These are phyloP conservation scores for Ceratocystis colombiana DNA, from an alignment of 2,329 filamentous ascomycete genomes.

Conservation along the genomic window DNA sequence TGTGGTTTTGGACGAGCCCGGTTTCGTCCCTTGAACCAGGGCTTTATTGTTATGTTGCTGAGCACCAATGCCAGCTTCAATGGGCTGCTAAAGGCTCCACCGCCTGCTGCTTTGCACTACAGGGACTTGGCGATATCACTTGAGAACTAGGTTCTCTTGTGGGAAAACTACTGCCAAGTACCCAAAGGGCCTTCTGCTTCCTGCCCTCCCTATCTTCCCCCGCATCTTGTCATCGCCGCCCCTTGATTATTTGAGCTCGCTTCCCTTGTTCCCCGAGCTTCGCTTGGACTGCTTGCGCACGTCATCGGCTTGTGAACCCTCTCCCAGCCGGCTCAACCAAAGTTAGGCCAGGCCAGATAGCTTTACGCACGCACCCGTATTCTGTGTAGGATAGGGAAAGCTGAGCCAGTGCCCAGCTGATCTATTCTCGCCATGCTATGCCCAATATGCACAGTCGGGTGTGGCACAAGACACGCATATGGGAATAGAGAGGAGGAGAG, in stretches of 20 bases:
- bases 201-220: too few species aligned
- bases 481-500: neutral
- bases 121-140: too few species aligned
- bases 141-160: too few species aligned
- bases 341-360: neutral
- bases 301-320: neutral
- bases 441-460: neutral
- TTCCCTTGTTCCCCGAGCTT: neutral
- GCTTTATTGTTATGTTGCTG: neutral
- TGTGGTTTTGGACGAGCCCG: neutral
- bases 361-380: neutral
- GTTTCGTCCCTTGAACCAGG: slow-evolving; percentile 1
- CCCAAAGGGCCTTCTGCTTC: too few species aligned
- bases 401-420: neutral
- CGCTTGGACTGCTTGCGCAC: neutral
- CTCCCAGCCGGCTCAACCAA: neutral
- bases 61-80: neutral
- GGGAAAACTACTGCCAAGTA: too few species aligned
- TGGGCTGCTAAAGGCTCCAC: neutral
- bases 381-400: neutral
- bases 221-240: too few species aligned
- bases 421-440: neutral
- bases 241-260: too few species aligned
- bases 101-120: too few species aligned
- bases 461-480: neutral